Evolutionary conservation across 495 filamentous ascomycete genomes (phyloP).

Genomic region (Chaetomium tenue): DNA sequence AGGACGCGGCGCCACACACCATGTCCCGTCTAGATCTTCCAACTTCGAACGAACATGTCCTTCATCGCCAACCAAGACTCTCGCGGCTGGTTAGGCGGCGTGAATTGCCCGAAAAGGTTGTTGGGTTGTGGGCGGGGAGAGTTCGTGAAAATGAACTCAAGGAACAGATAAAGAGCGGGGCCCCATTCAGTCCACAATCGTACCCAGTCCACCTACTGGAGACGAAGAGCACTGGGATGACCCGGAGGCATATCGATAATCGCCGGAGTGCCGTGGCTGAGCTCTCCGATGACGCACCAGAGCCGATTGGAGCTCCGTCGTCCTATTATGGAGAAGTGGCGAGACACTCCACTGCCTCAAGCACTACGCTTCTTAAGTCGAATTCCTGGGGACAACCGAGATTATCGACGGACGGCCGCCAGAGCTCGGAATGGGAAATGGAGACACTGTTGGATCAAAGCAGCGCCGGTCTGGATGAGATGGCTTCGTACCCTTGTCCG

Average conservation of each 20-base stretch:
- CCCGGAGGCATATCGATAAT: neutral
- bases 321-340: neutral
- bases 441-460: conserved; percentile 7
- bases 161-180: neutral
- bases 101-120: neutral
- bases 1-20: neutral
- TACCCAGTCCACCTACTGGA: neutral
- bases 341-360: neutral
- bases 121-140: neutral
- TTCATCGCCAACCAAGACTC: conserved; percentile 5
- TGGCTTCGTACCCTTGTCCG: conserved; percentile 31
- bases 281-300: conserved; percentile 15
- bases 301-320: neutral
- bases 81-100: neutral
- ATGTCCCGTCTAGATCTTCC: neutral
- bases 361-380: neutral
- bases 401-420: neutral
- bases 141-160: neutral
- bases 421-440: conserved; percentile 16
- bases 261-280: conserved; percentile 16
- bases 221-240: neutral
- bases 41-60: neutral
- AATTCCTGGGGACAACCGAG: neutral
- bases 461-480: neutral
- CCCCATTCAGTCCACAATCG: too few relatives aligned